These are phyloP conservation scores for Thuja plicata DNA, from an alignment of 83 land plant genomes.

Conservation along the genomic window DNA sequence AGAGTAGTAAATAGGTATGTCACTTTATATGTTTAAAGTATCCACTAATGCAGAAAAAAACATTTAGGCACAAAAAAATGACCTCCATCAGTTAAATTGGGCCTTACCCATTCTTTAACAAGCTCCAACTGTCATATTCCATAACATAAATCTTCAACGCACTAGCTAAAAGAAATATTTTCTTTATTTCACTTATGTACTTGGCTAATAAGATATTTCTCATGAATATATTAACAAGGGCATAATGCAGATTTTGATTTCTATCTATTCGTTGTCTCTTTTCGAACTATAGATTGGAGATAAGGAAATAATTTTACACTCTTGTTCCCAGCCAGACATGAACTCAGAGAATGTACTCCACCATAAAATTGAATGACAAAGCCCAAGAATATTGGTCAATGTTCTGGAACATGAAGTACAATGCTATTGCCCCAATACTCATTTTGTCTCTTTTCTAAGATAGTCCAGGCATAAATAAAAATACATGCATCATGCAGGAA, in stretches of 20 bases:
- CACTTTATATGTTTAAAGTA: not conserved
- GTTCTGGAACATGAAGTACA: not conserved
- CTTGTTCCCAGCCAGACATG: not conserved
- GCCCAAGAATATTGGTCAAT: not conserved
- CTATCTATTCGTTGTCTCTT: not conserved
- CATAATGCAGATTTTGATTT: not conserved
- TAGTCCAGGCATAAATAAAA: slow-evolving; percentile 2
- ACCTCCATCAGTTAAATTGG: not conserved
- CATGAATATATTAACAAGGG: not conserved
- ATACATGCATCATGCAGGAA: not conserved
- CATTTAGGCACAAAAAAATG: not conserved
- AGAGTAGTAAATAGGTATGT: not conserved
- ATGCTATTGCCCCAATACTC: not conserved
- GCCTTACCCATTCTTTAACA: not conserved
- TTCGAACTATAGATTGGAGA: not conserved
- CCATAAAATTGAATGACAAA: not conserved
- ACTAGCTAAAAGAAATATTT: not conserved
- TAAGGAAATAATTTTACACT: not conserved
- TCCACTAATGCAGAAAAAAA: not conserved
- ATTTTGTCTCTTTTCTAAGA: not conserved
- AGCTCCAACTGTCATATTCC: not conserved
- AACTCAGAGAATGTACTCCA: not conserved
- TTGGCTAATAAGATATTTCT: not conserved
- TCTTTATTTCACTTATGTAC: not conserved
- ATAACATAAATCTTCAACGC: not conserved